Evolutionary conservation across 2,329 filamentous ascomycete genomes (phyloP), one percentile per base, ranked within the genome.

Genomic region (Thelonectria discophora): DNA sequence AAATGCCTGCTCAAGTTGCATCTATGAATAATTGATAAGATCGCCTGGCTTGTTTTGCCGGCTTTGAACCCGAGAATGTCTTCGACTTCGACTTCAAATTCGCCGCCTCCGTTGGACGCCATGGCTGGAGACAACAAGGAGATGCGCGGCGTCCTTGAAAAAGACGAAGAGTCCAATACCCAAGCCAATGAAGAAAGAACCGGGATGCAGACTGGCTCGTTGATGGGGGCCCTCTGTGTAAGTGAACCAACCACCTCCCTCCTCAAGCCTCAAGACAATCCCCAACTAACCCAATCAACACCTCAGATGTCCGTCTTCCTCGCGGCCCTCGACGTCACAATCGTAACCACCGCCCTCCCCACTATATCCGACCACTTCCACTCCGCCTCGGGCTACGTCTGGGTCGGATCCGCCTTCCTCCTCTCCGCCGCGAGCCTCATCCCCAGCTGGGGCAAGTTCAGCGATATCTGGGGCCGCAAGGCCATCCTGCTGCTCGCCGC

Each of bases 391-490:
- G 89, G 88, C 12, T 91, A 91, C 74, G 85, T 86, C 24, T 92
- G 89, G 90, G 86, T 92, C 59, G 89, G 89, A 2, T 85, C 84
- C 20, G 85, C 88, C 1, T 92, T 89, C 69, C 80, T 91, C 5
- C 82, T 92, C n/a, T 87, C 86, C 42, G 86, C 86, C 70, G 86
- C 88, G 0, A 85, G 78, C 75, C 81, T 82, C 0, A 83, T 84
- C 0, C 88, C 88, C 1, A 85, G 88, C 54, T 92, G 88, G 90
- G 88, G 87, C 27, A 84, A 84, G 65, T 74, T 86, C 54, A 80
- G 79, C 5, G 84, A 86, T 64, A 85, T 86, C 47, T 86, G 80
- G 79, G 84, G 84, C 8, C 79, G 84, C 7, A 85, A 85, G 68
- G 79, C 80, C 1, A 76, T 85, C 47, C 66, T 86, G 7, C 73